Evolutionary conservation across 495 filamentous ascomycete genomes (phyloP).

Genomic region (Hypoxylon fuscum): DNA sequence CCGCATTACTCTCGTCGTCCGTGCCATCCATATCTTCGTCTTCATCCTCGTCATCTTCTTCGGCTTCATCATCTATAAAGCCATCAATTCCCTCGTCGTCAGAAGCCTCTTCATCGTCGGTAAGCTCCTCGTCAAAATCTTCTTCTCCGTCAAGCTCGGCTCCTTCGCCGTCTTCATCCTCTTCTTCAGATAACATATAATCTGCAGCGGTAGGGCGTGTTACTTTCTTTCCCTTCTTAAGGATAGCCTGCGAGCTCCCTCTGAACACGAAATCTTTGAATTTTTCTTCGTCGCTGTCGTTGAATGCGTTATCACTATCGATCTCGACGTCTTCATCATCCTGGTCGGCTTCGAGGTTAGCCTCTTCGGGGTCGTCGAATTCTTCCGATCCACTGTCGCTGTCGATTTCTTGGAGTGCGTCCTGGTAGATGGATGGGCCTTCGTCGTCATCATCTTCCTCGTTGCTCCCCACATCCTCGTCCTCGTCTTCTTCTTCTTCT

Average conservation of each 20-base stretch:
- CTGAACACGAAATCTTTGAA: constrained; percentile 63
- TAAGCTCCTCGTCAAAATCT: constrained; percentile 46
- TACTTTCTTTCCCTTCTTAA: constrained; percentile 38
- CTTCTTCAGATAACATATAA: constrained; percentile 59
- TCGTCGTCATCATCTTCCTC: constrained; percentile 41
- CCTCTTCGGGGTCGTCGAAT: constrained; percentile 57
- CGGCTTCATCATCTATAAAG: constrained; percentile 48
- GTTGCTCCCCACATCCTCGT: constrained; percentile 49
- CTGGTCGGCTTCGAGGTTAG: constrained; percentile 57
- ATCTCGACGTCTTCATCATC: constrained; percentile 63
- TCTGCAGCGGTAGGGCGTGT: constrained; percentile 58
- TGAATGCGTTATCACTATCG: constrained; percentile 69
- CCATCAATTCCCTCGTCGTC: constrained; percentile 50
- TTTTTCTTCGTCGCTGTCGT: constrained; percentile 67
- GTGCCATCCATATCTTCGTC: constrained; percentile 84
- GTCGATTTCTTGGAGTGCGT: constrained; percentile 37
- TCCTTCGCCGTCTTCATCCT: constrained; percentile 43
- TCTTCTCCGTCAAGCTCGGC: constrained; percentile 51
- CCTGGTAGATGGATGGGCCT: constrained; percentile 32
- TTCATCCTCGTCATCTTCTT: constrained; percentile 47
- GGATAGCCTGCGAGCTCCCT: constrained; percentile 59
- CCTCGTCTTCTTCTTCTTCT: constrained; percentile 54
- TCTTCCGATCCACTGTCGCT: constrained; percentile 49
- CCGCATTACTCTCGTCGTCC: constrained; percentile 62
- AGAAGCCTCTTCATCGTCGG: constrained; percentile 53